phyloP scores from a whole-genome alignment of 2,329 filamentous ascomycete species.

The Ophiostoma piceae region DNA sequence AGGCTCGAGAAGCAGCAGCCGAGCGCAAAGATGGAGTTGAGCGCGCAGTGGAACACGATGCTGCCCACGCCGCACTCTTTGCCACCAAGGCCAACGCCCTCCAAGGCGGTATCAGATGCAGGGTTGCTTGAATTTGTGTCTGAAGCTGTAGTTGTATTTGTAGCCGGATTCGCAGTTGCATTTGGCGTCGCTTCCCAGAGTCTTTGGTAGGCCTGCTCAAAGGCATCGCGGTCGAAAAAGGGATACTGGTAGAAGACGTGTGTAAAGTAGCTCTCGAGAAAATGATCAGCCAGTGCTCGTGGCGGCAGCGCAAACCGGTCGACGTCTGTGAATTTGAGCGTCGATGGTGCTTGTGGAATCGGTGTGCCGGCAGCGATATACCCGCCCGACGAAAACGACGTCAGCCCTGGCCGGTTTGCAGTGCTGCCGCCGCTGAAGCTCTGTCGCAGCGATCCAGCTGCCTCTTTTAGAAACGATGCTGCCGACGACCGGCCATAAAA shows the following conservation, averaged over 20 bases:
- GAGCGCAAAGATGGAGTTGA: constrained; percentile 42
- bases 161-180: background rate
- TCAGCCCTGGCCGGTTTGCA: background rate
- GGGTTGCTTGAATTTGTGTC: background rate
- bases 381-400: background rate
- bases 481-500: background rate
- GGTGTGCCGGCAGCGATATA: background rate
- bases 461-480: background rate
- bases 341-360: background rate
- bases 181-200: background rate
- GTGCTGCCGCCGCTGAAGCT: background rate
- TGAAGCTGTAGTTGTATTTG: background rate
- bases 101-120: constrained; percentile 2
- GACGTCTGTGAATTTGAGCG: background rate
- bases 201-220: background rate
- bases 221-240: background rate
- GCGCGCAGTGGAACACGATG: constrained; percentile 39
- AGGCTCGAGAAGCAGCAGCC: constrained; percentile 28
- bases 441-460: background rate
- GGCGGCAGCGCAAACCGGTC: background rate
- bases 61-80: constrained; percentile 30
- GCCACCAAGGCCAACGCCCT: constrained; percentile 21
- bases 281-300: background rate
- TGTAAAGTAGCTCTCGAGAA: background rate
- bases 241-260: background rate